Percentiles rank a stretch among this genome's conserved stretches.
Conservation (phyloP, 441 rosid genomes). For the Theobroma grandiflorum region DNA sequence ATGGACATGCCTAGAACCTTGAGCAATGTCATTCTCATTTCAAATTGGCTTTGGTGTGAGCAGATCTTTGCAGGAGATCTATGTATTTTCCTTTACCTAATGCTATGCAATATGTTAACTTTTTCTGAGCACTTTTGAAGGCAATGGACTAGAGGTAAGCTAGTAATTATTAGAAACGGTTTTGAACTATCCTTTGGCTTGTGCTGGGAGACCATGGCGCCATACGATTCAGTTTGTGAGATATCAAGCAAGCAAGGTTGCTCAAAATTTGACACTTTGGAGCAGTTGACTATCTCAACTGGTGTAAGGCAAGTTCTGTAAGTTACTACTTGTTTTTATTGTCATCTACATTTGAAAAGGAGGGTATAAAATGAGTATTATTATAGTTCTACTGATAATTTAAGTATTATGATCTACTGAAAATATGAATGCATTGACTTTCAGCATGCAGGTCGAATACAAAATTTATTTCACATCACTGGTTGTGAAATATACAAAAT, state of each 20-base stretch:
- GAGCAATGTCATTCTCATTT: background rate
- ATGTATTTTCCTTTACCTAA: background rate
- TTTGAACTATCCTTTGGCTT: background rate
- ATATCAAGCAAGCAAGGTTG: background rate
- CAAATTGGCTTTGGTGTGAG: background rate
- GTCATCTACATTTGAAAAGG: background rate
- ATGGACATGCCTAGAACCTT: background rate
- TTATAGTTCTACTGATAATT: background rate
- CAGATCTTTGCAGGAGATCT: background rate
- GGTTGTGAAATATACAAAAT: background rate
- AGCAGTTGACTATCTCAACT: background rate
- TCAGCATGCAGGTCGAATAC: background rate
- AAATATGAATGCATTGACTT: background rate
- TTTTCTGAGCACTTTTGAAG: background rate
- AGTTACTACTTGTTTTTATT: background rate
- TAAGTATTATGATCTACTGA: background rate
- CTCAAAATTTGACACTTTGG: background rate
- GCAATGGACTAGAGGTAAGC: background rate
- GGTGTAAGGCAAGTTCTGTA: conserved; percentile 6
- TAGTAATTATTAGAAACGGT: background rate
- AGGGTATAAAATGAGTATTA: background rate
- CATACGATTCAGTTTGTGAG: background rate
- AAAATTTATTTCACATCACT: too few species aligned
- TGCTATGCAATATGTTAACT: background rate
- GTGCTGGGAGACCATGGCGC: background rate